Evolutionary conservation across 2,329 filamentous ascomycete species (phyloP).

Genomic region (Aspergillus phoenicis): DNA sequence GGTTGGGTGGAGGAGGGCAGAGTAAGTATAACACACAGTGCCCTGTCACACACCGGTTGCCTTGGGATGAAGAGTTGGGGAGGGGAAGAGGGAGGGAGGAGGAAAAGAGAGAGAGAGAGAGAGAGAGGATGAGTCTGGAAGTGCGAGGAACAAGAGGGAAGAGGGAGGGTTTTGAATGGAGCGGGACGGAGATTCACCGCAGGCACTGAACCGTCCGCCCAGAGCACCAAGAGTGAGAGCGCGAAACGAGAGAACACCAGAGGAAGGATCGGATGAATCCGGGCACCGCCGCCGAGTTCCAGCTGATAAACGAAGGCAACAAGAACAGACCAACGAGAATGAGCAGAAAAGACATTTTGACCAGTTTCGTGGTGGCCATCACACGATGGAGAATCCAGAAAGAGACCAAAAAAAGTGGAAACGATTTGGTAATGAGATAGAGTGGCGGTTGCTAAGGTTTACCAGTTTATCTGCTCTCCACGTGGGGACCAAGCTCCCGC

Average conservation of each 20-base stretch:
- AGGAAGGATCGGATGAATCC: background rate
- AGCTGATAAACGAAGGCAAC: background rate
- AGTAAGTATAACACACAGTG: background rate
- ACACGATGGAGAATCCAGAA: background rate
- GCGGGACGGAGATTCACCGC: background rate
- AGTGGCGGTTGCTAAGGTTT: constrained; percentile 8
- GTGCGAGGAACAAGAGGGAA: constrained; percentile 7
- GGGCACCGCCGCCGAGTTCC: background rate
- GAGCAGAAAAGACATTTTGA: too few relatives aligned
- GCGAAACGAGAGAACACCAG: too few relatives aligned
- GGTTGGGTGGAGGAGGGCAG: background rate
- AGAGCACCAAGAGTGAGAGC: background rate
- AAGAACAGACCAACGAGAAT: background rate
- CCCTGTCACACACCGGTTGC: constrained; percentile 8
- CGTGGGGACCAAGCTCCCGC: constrained; percentile 9
- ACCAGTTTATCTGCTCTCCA: background rate
- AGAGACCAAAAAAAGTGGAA: background rate
- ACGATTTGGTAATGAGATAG: constrained; percentile 3
- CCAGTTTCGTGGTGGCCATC: background rate
- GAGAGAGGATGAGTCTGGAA: constrained; percentile 2
- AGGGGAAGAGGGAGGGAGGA: background rate
- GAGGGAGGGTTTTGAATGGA: constrained; percentile 1
- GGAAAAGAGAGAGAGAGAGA: background rate
- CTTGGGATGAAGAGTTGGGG: background rate
- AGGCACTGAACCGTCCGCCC: background rate